phyloP scores from a whole-genome alignment of 441 rosid genomes.

The Theobroma grandiflorum region DNA sequence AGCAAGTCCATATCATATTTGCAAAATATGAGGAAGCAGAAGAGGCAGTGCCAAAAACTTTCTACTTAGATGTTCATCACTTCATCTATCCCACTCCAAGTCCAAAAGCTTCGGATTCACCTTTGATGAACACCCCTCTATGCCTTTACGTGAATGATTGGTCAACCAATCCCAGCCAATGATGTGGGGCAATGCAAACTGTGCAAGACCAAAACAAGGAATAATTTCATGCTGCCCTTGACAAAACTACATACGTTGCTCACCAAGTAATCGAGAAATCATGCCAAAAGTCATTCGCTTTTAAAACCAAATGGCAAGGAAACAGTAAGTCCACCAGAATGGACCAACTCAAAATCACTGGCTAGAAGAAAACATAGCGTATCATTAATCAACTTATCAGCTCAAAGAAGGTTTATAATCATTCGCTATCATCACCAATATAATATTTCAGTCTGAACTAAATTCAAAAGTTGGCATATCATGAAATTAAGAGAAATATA shows the following conservation, averaged over 20 bases:
- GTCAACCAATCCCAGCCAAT: slow-evolving; percentile 84
- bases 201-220: slow-evolving; percentile 36
- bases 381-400: background rate
- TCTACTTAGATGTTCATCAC: background rate
- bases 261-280: background rate
- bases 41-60: background rate
- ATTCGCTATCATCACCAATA: background rate
- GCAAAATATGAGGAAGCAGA: background rate
- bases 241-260: background rate
- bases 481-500: background rate
- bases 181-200: slow-evolving; percentile 94
- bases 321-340: background rate
- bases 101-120: slow-evolving; percentile 45
- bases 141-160: slow-evolving; percentile 25
- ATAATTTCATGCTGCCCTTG: background rate
- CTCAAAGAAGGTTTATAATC: background rate
- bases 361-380: background rate
- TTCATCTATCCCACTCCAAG: slow-evolving; percentile 85
- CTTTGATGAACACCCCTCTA: slow-evolving; percentile 42
- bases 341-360: background rate
- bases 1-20: background rate
- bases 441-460: background rate
- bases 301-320: background rate
- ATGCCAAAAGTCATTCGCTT: background rate
- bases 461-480: background rate